Base-by-base conservation (phyloP, 768 basidiomycete genomes). In the Termitomyces eurrhizus region DNA sequence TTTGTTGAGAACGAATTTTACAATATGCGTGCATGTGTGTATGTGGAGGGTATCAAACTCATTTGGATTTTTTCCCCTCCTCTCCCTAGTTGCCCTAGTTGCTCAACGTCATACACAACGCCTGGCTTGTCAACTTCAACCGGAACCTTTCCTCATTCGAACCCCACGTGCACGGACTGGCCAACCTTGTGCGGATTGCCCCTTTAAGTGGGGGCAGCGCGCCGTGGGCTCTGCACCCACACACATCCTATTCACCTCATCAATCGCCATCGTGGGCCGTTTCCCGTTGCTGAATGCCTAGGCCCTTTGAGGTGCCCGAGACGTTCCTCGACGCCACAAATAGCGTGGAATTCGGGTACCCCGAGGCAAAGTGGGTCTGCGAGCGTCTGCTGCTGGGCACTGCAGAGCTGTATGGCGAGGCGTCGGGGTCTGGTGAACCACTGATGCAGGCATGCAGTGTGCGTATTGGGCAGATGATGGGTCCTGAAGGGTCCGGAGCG, bases 81-180 rank as follows among this genome's bases (percentile, higher is more conserved):
- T n/a, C 32, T 26, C 13, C n/a, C 59, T 13, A 72, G 69, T 61
- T 74, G 7, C 63, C 67, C 16, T 45, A 57, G 67, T 68, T 13
- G 74, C 71, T 0, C 70, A 75, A 57, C 50, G 69, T 75, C 62
- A 69, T 70, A 57, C 62, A 75, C 49, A 73, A 71, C 26, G 79
- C 79, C 7, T 81, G 80, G 80, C 75, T 74, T 1, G 74, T 81
- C 50, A 74, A 81, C 53, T 80, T 79, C 60, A 80, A 75, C n/a
- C n/a, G n/a, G n/a, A n/a, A n/a, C n/a, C n/a, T n/a, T n/a, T n/a
- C n/a, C n/a, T n/a, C n/a, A n/a, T 78, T 80, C 56, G 78, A 79
- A 42, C 73, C 75, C 5, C 78, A 70, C 56, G 69, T 81, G 12
- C 70, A 67, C 39, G 74, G 67, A 2, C 62, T 75, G 7, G 69